phyloP scores from a whole-genome alignment of 441 rosid genomes.

The Viola pubescens region DNA sequence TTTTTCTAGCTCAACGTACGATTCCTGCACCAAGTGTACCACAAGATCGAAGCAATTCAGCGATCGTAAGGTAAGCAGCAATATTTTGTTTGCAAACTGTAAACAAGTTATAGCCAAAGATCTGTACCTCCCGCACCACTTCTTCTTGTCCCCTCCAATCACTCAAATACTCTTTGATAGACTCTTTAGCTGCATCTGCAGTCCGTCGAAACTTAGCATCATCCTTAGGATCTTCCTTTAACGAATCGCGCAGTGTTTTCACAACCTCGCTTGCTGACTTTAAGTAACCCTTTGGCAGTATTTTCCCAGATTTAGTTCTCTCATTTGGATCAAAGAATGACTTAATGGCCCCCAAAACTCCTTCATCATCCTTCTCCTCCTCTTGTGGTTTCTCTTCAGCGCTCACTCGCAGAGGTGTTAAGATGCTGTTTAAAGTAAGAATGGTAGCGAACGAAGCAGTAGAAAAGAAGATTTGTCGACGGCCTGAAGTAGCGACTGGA shows the following conservation, averaged over 20 bases:
- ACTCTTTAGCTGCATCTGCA: slow-evolving; percentile 85
- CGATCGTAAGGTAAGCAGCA: neutral
- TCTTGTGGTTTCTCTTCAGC: slow-evolving; percentile 40
- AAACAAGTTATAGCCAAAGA: neutral
- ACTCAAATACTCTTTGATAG: slow-evolving; percentile 65
- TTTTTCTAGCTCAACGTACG: slow-evolving; percentile 62
- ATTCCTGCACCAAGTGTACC: slow-evolving; percentile 43
- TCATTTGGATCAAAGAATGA: slow-evolving; percentile 71
- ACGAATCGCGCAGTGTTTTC: slow-evolving; percentile 63
- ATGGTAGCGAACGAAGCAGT: slow-evolving; percentile 30
- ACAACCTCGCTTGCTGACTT: slow-evolving; percentile 76
- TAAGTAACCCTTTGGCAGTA: slow-evolving; percentile 78
- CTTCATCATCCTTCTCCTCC: slow-evolving; percentile 36
- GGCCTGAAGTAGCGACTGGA: slow-evolving; percentile 25
- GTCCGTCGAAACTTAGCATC: slow-evolving; percentile 56
- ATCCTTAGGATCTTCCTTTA: slow-evolving; percentile 69
- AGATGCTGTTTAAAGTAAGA: slow-evolving; percentile 23
- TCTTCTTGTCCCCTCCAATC: slow-evolving; percentile 64
- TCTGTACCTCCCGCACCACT: slow-evolving; percentile 43
- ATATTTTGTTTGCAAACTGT: neutral
- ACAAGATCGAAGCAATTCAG: neutral
- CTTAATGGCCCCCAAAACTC: slow-evolving; percentile 54
- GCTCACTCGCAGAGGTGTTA: slow-evolving; percentile 27
- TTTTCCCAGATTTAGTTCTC: slow-evolving; percentile 60
- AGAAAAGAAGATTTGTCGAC: slow-evolving; percentile 35